phyloP scores from a whole-genome alignment of 2,329 filamentous ascomycete species.

The Lasiodiplodia citricola region DNA sequence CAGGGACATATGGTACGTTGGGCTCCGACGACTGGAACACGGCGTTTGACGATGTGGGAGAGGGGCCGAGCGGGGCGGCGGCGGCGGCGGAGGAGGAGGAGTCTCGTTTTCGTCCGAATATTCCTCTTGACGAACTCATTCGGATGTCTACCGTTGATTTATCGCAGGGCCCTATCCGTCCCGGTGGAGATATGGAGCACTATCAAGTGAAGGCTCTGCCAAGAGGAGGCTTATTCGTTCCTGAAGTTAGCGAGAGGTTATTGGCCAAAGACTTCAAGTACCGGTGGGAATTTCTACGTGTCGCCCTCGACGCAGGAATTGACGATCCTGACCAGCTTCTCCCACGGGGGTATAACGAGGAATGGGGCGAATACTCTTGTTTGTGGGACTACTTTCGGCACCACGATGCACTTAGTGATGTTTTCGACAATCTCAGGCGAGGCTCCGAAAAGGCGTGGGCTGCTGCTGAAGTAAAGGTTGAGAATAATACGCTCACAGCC shows the following conservation, averaged over 20 bases:
- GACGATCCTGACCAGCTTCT: neutral
- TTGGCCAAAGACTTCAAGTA: constrained; percentile 38
- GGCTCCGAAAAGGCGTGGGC: constrained; percentile 36
- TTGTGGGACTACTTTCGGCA: constrained; percentile 35
- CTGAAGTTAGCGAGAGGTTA: constrained; percentile 28
- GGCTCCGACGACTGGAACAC: neutral
- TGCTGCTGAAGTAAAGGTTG: constrained; percentile 28
- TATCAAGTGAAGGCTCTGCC: constrained; percentile 39
- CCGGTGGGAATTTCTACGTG: constrained; percentile 40
- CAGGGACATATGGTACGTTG: neutral
- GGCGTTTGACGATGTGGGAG: neutral
- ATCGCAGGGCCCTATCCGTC: neutral
- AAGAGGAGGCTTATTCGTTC: constrained; percentile 37
- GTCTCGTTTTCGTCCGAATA: neutral
- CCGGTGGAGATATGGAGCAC: constrained; percentile 4
- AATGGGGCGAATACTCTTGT: constrained; percentile 24
- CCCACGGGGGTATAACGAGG: neutral
- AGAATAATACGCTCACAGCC: neutral
- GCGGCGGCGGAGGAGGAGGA: neutral
- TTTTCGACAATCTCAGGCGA: constrained; percentile 28
- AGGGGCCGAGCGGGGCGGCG: neutral
- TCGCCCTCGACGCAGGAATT: constrained; percentile 32
- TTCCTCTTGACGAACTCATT: neutral
- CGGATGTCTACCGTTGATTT: neutral
- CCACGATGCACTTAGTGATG: constrained; percentile 2